Base-by-base conservation (phyloP, 768 basidiomycete species). In the Xerocomus spinulosus region DNA sequence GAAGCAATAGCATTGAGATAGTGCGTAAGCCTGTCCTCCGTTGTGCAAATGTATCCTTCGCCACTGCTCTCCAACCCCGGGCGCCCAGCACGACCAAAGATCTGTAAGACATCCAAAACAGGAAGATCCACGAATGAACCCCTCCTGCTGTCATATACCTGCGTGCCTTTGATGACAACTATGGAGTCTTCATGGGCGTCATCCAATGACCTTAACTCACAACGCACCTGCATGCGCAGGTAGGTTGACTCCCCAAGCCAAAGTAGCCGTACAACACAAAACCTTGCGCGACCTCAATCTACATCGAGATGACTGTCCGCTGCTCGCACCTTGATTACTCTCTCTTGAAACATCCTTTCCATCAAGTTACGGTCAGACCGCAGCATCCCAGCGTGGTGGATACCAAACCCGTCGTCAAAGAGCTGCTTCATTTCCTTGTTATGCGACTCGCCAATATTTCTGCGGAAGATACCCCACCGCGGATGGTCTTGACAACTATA, bases 181-280 rank as follows among this genome's bases (percentile, higher is more conserved):
- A 45, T n/a, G 44, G 28, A 23, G 45, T 14, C 32, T 53, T 46
- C 53, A 43, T 53, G 33, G 49, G 38, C 42, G 20, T 48, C 42
- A 45, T 43, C 10, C 17, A 42, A 35, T n/a, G 44, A 29, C n/a
- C 34, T 32, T 45, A 33, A 37, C 48, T 50, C 36, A 46, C 46
- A 43, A 58, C 70, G 53, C 52, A 89, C 89, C 92, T 48, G 96
- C 96, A 69, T 98, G 95, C 15, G 96, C 96, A 28, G 96, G 96
- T 53, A 99, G 72, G 67, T 99, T 99, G 56, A 99, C 96, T 69
- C 96, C 96, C 96, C 96, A 99, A 5, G 96, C 96, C 35, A 99
- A 76, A 3, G 96, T 99, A 5, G 96, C 92, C 2, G 96, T 99
- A 72, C 96, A 99, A 67, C 92, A 96, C 15, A 99, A 73, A 42